Evolutionary conservation across 2,329 filamentous ascomycete species (phyloP).

Genomic region (Trichoderma sp.): DNA sequence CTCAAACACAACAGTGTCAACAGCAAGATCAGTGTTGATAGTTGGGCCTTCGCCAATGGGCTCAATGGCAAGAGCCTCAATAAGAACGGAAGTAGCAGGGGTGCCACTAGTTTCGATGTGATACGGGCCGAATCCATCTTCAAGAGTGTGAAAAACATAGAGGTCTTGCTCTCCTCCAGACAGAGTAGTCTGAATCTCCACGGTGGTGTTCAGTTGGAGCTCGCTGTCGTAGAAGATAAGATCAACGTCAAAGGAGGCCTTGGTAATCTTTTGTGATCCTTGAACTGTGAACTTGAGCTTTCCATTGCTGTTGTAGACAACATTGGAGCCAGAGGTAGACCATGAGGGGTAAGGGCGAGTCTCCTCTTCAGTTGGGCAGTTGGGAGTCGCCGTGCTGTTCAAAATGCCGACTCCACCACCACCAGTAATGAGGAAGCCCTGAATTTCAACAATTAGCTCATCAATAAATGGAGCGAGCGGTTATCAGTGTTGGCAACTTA

Average conservation of each 20-base stretch:
- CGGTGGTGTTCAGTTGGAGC: neutral
- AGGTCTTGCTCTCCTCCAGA: neutral
- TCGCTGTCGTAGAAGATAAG: neutral
- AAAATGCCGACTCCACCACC: neutral
- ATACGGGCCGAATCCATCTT: neutral
- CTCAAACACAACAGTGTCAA: neutral
- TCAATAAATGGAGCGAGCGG: rapidly evolving
- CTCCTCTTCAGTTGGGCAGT: neutral
- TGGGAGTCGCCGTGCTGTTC: neutral
- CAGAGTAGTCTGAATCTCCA: neutral
- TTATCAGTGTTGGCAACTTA: neutral
- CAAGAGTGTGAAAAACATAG: neutral
- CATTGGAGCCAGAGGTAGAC: conserved; percentile 4
- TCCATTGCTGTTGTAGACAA: conserved; percentile 5
- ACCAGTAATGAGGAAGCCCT: neutral
- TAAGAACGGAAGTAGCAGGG: neutral
- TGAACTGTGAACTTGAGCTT: neutral
- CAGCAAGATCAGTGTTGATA: conserved; percentile 1
- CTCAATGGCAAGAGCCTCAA: neutral
- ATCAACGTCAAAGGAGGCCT: neutral
- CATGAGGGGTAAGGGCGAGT: neutral
- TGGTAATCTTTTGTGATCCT: neutral
- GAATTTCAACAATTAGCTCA: neutral
- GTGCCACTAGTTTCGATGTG: neutral
- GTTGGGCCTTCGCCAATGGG: conserved; percentile 8